These are phyloP conservation scores for Trapa incisa DNA, from an alignment of 345 rosid genomes.

Conservation along the genomic window DNA sequence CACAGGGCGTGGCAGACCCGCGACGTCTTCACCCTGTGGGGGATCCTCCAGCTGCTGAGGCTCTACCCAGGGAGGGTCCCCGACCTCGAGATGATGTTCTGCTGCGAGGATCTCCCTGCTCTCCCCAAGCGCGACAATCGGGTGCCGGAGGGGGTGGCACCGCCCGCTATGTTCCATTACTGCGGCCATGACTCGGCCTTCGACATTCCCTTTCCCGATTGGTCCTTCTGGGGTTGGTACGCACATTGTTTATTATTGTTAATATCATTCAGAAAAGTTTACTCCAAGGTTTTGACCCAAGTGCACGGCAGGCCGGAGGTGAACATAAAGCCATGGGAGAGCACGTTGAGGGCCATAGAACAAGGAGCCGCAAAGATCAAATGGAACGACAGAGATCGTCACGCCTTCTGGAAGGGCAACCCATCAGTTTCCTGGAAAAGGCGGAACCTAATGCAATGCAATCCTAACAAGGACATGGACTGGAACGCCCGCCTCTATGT, in stretches of 20 bases:
- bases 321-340: constrained; percentile 25
- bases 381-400: constrained; percentile 26
- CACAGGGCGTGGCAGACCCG: constrained; percentile 21
- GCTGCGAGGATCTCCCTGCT: constrained; percentile 24
- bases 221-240: constrained; percentile 84
- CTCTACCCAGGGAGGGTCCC: constrained; percentile 26
- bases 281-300: no score
- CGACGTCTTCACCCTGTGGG: constrained; percentile 28
- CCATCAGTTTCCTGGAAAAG: constrained; percentile 17
- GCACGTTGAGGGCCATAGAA: constrained; percentile 10
- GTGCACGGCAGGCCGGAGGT: constrained; percentile 17
- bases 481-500: constrained; percentile 18
- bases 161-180: constrained; percentile 39
- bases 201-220: constrained; percentile 52
- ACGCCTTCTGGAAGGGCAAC: constrained; percentile 35
- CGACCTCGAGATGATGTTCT: constrained; percentile 26
- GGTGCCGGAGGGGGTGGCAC: constrained; percentile 8
- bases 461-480: constrained; percentile 11
- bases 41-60: constrained; percentile 26
- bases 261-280: no score
- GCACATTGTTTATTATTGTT: no score
- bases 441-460: constrained; percentile 19
- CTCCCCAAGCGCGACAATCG: constrained; percentile 11
- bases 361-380: constrained; percentile 13
- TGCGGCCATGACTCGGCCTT: constrained; percentile 20